phyloP scores from a whole-genome alignment of 345 rosid species.

The Eucalyptus erythrocorys region DNA sequence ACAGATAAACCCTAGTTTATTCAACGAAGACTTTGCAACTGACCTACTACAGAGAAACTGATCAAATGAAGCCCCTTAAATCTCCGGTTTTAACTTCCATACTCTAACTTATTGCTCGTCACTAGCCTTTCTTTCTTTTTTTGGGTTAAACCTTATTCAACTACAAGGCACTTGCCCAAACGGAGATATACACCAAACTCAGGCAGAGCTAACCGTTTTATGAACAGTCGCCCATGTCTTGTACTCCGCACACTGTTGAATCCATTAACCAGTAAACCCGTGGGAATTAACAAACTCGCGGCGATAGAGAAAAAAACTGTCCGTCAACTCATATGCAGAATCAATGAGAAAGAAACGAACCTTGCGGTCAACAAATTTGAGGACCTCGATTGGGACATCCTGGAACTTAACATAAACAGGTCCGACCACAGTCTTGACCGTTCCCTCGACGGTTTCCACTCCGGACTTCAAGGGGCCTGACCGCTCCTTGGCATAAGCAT shows the following conservation, averaged over 20 bases:
- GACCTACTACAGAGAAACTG: neutral
- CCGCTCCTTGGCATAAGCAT: conserved; percentile 62
- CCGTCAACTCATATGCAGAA: no score
- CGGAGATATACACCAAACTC: neutral
- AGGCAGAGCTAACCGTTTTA: neutral
- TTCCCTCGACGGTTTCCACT: conserved; percentile 76
- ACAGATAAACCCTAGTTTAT: neutral
- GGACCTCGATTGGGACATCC: conserved; percentile 49
- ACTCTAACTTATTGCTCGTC: neutral
- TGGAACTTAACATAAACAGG: conserved; percentile 69
- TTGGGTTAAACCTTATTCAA: neutral
- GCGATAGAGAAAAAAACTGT: neutral
- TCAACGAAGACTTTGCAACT: neutral
- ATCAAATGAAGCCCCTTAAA: neutral
- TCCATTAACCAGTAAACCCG: neutral
- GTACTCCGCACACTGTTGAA: neutral
- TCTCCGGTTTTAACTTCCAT: neutral
- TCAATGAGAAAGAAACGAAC: conserved; percentile 5
- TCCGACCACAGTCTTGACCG: conserved; percentile 64
- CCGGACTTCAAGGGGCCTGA: conserved; percentile 77
- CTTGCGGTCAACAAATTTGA: conserved; percentile 76
- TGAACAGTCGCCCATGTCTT: neutral
- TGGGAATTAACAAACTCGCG: neutral
- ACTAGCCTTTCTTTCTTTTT: accelerated
- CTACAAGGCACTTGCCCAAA: neutral